Evolutionary conservation across 208 protist genomes (phyloP), one percentile per base, ranked within the genome.

Genomic region (Crithidia brevicula): DNA sequence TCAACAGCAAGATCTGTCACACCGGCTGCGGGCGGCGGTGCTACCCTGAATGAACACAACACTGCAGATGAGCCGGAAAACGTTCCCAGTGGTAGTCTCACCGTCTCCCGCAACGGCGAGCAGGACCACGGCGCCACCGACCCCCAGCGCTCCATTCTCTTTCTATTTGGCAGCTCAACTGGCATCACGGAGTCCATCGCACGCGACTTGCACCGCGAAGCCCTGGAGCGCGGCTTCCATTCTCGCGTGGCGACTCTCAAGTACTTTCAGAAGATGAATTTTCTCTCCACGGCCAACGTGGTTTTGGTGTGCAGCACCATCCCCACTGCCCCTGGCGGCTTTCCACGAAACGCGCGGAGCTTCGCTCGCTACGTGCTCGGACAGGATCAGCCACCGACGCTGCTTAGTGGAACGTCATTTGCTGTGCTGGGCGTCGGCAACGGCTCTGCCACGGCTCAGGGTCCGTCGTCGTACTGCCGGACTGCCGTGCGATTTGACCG

Each of bases 371-470:
- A 79, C 60, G n/a, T 94, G 34, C 67, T 77, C 33, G 50, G 45
- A 8, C 65, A 72, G 22, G 58, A 63, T 30, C 74, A 74, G 40
- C 57, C 74, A 0, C 5, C 33, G 2, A 71, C 42, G 31, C 47
- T 91, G 34, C 81, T 93, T 2, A n/a, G 50, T 18, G 63, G 62
- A 10, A 72, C 82, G 5, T 36, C 61, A 18, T 94, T 77, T 43
- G 72, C 81, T 11, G 77, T 94, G 30, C 60, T 94, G 4, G 88
- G 75, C 8, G 56, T 92, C 20, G 88, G 79, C 40, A 83, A 89
- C 59, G 70, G 53, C 15, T 54, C 50, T 16, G 63, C 61, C 4
- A 65, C 52, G 31, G 28, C 25, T n/a, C 67, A 67, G 20, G 86
- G 86, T 54, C 64, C 80, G 3, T 11, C 50, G 16, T 56, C 66